Conservation (phyloP, 169 alveolate genomes). For the Cryptosporidium tyzzeri region DNA sequence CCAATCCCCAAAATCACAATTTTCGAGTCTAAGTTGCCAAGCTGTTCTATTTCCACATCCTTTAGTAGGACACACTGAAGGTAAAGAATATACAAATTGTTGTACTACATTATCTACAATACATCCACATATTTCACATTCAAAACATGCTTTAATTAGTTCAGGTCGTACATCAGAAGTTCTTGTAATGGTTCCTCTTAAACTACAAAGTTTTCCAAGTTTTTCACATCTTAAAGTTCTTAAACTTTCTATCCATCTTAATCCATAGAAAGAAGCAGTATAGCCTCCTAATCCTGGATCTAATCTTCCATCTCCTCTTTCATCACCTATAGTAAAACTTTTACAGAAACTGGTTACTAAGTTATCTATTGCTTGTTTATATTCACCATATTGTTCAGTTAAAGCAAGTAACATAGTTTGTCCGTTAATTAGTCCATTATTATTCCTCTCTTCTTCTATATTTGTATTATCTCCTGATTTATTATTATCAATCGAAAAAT, state of each 20-base stretch:
- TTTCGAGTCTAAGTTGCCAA: conserved; percentile 91
- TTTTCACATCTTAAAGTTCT: conserved; percentile 85
- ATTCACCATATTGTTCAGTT: conserved; percentile 66
- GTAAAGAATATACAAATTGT: conserved; percentile 94
- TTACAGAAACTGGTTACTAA: conserved; percentile 37
- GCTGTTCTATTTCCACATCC: conserved; percentile 76
- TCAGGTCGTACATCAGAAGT: conserved; percentile 98
- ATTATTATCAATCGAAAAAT: not conserved
- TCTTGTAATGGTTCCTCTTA: conserved; percentile 96
- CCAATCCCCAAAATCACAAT: conserved; percentile 93
- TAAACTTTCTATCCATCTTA: conserved; percentile 78
- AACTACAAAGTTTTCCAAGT: conserved; percentile 92
- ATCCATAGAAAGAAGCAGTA: conserved; percentile 59
- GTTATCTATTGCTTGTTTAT: conserved; percentile 32
- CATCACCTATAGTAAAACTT: conserved; percentile 30
- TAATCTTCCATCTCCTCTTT: conserved; percentile 10
- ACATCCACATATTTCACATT: conserved; percentile 92
- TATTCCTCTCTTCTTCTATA: not conserved
- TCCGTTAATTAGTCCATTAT: conserved; percentile 25
- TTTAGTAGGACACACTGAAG: conserved; percentile 82
- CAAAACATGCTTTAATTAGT: conserved; percentile 91
- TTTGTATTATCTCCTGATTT: not conserved
- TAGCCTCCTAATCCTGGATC: conserved; percentile 6
- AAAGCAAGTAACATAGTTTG: conserved; percentile 32
- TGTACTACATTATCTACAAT: conserved; percentile 91